Percentiles rank a stretch among this genome's conserved stretches.
Evolutionary conservation across 352 stramenopile genomes (phyloP).

Genomic region (Pythium myriotylum): DNA sequence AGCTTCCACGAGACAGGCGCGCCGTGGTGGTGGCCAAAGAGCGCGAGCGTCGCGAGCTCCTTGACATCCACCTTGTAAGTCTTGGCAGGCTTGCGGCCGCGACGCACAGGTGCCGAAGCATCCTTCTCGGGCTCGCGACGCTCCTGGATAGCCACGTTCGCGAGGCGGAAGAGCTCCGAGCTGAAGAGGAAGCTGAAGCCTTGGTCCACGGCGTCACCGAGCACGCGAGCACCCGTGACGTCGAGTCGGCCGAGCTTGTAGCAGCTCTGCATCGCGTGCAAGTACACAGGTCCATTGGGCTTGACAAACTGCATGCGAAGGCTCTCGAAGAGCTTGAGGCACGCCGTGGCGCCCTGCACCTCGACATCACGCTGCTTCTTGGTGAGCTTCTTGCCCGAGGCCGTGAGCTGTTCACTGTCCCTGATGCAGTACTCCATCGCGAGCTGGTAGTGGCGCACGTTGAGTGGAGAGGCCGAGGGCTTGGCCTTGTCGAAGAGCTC

Average conservation of each 20-base stretch:
- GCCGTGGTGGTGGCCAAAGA: conserved; percentile 63
- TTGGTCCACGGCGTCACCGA: conserved; percentile 57
- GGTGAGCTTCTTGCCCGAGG: conserved; percentile 21
- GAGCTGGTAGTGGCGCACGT: conserved; percentile 61
- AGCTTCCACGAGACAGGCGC: conserved; percentile 43
- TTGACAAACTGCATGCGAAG: conserved; percentile 77
- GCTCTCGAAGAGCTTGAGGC: conserved; percentile 74
- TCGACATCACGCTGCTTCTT: conserved; percentile 25
- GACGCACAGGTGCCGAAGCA: conserved; percentile 20
- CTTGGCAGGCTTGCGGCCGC: conserved; percentile 16
- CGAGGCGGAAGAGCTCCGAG: conserved; percentile 31
- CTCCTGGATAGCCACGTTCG: conserved; percentile 20
- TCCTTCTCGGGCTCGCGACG: conserved; percentile 4
- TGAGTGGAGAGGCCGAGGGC: conserved; percentile 51
- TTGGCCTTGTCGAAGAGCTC: conserved; percentile 49
- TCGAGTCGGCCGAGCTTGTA: conserved; percentile 53
- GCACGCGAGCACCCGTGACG: conserved; percentile 45
- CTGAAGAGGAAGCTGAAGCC: conserved; percentile 38
- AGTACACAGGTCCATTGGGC: conserved; percentile 73
- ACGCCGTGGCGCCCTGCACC: conserved; percentile 39
- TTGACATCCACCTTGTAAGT: conserved; percentile 33
- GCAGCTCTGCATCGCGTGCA: conserved; percentile 70
- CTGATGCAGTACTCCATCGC: conserved; percentile 67
- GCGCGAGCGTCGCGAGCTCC: conserved; percentile 51
- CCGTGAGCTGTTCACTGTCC: neutral